These are phyloP conservation scores for Ustilago vetiveriae DNA, from an alignment of 1,284 basidiomycete species.

Conservation along the genomic window DNA sequence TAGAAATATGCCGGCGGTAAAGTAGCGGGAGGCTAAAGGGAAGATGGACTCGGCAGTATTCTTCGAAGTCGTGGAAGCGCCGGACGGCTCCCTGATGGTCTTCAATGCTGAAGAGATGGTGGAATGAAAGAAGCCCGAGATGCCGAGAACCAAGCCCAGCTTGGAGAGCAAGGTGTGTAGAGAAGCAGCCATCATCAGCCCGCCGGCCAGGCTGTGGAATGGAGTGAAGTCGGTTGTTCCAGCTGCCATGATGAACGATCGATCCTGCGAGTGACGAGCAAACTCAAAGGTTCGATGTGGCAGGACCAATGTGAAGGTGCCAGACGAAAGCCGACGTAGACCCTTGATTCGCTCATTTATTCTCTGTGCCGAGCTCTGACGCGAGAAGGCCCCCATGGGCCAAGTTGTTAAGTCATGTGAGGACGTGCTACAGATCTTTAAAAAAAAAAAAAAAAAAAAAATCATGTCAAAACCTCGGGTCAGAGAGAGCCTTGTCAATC, in stretches of 20 bases:
- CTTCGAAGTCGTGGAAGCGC: conserved; percentile 1
- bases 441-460: too few relatives aligned
- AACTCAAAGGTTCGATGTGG: too few relatives aligned
- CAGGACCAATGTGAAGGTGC: too few relatives aligned
- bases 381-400: too few relatives aligned
- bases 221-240: conserved; percentile 45
- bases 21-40: conserved; percentile 31
- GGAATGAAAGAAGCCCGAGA: conserved; percentile 61
- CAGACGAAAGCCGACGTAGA: too few relatives aligned
- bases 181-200: conserved; percentile 61
- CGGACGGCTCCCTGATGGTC: neutral
- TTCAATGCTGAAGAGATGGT: conserved; percentile 19
- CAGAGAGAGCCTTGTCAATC: too few relatives aligned
- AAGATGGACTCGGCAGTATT: conserved; percentile 13
- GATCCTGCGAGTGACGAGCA: too few relatives aligned
- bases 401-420: too few relatives aligned
- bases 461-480: too few relatives aligned
- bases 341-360: too few relatives aligned
- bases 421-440: too few relatives aligned
- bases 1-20: conserved; percentile 52
- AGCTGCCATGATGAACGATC: conserved; percentile 9
- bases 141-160: conserved; percentile 60
- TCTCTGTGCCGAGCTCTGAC: too few relatives aligned
- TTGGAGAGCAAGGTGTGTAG: conserved; percentile 50
- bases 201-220: conserved; percentile 58